Evolutionary conservation across 2,329 filamentous ascomycete species (phyloP).

Genomic region (Colletotrichum sp.): DNA sequence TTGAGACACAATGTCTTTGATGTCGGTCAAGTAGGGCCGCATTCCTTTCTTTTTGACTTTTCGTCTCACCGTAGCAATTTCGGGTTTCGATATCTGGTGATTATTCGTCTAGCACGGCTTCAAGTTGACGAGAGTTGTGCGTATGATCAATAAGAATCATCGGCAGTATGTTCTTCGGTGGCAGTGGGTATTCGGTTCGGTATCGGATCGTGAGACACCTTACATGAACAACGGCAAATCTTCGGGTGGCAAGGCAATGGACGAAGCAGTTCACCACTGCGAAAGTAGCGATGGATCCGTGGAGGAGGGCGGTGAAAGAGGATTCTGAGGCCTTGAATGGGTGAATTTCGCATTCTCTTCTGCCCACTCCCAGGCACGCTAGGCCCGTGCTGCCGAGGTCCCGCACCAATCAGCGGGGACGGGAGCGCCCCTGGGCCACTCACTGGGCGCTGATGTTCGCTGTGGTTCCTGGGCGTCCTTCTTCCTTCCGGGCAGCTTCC

Average conservation of each 20-base stretch:
- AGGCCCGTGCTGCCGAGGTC: constrained; percentile 19
- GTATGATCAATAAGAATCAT: background rate
- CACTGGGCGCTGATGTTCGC: background rate
- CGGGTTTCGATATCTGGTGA: background rate
- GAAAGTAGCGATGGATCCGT: background rate
- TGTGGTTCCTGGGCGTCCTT: background rate
- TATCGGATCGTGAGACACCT: background rate
- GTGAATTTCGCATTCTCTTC: background rate
- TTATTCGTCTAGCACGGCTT: background rate
- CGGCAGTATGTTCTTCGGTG: background rate
- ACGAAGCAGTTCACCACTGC: background rate
- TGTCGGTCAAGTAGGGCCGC: background rate
- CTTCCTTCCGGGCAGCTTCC: background rate
- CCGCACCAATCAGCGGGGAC: constrained; percentile 15
- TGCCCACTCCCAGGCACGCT: background rate
- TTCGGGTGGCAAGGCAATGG: background rate
- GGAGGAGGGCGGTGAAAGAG: background rate
- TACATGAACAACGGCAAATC: background rate
- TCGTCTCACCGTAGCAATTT: background rate
- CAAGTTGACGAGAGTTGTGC: background rate
- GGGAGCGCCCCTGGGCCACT: background rate
- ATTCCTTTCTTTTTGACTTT: background rate
- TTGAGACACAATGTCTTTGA: background rate
- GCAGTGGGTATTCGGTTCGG: background rate
- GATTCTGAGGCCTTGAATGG: background rate